Percentiles rank a stretch among this genome's conserved stretches.
Evolutionary conservation across 306 rosid genomes (phyloP).

Genomic region (Carpinus viminea): DNA sequence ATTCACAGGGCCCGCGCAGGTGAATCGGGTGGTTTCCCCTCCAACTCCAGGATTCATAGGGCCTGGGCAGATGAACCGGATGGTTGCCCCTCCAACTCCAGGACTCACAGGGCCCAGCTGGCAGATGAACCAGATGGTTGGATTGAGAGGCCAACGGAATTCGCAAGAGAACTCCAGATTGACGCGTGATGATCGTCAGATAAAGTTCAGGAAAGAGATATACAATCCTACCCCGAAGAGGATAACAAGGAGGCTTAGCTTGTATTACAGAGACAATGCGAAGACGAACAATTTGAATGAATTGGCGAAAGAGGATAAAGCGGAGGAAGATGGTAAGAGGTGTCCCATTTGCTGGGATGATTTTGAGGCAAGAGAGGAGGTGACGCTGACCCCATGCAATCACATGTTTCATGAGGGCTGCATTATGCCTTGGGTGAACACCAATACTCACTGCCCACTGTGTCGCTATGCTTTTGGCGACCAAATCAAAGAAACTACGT

Average conservation of each 20-base stretch:
- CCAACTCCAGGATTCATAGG: too few species aligned
- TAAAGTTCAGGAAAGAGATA: conserved; percentile 53
- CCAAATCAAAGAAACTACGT: conserved; percentile 24
- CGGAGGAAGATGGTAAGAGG: conserved; percentile 52
- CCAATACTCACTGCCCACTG: conserved; percentile 69
- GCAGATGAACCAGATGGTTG: conserved; percentile 23
- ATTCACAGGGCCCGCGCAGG: too few species aligned
- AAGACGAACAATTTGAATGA: conserved; percentile 17
- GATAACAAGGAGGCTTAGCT: conserved; percentile 38
- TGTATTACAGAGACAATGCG: conserved; percentile 48
- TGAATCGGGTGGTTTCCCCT: too few species aligned
- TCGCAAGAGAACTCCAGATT: conserved; percentile 36
- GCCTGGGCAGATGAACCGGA: too few species aligned
- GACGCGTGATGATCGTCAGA: conserved; percentile 36
- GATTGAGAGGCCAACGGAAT: conserved; percentile 34
- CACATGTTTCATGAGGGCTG: conserved; percentile 93
- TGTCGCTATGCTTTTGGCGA: conserved; percentile 61
- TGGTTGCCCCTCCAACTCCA: too few species aligned
- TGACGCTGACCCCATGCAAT: conserved; percentile 70
- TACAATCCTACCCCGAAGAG: conserved; percentile 48
- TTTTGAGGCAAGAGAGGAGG: conserved; percentile 62
- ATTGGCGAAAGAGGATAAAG: conserved; percentile 13
- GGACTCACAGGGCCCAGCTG: conserved; percentile 7
- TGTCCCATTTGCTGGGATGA: conserved; percentile 84
- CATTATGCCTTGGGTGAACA: conserved; percentile 74